Percentiles rank a stretch among this genome's conserved stretches.
phyloP scores from a whole-genome alignment of 192 early-diverging fungal genomes.

The Linderina pennispora region DNA sequence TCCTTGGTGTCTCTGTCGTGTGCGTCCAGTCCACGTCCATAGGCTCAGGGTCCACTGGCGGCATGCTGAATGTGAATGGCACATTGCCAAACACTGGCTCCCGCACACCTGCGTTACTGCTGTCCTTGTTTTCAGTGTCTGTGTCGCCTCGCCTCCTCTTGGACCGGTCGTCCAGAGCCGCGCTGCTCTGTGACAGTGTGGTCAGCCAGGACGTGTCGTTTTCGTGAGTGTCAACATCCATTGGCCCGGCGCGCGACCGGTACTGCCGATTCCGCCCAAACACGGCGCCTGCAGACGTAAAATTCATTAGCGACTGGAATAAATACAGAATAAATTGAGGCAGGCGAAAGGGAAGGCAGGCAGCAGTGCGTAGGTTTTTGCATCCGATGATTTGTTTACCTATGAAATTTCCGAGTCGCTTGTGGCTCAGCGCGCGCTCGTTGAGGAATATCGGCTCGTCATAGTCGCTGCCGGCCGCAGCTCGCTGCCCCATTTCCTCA shows the following conservation, averaged over 20 bases:
- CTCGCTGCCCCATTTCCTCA: too few relatives aligned
- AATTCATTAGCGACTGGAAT: too few relatives aligned
- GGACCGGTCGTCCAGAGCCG: too few relatives aligned
- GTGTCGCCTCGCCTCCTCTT: too few relatives aligned
- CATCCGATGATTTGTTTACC: too few relatives aligned
- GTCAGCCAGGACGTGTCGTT: conserved; percentile 35
- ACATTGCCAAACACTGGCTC: conserved; percentile 10
- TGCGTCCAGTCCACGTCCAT: conserved; percentile 10
- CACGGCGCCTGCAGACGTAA: conserved; percentile 12
- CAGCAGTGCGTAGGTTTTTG: too few relatives aligned
- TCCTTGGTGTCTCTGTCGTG: not conserved
- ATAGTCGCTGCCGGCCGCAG: too few relatives aligned
- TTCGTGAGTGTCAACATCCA: conserved; percentile 39
- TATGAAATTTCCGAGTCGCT: not conserved
- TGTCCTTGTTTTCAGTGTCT: conserved; percentile 1
- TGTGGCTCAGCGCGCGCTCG: not conserved
- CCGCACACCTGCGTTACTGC: not conserved
- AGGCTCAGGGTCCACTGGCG: conserved; percentile 1
- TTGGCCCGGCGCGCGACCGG: conserved; percentile 22
- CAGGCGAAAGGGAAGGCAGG: too few relatives aligned
- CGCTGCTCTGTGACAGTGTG: conserved; percentile 3
- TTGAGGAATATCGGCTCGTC: not conserved
- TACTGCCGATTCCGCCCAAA: conserved; percentile 8
- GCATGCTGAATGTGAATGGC: conserved; percentile 39
- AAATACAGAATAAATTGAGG: too few relatives aligned